Conservation (phyloP, 371 early-diverging fungal species). For the Mortierella sp. region DNA sequence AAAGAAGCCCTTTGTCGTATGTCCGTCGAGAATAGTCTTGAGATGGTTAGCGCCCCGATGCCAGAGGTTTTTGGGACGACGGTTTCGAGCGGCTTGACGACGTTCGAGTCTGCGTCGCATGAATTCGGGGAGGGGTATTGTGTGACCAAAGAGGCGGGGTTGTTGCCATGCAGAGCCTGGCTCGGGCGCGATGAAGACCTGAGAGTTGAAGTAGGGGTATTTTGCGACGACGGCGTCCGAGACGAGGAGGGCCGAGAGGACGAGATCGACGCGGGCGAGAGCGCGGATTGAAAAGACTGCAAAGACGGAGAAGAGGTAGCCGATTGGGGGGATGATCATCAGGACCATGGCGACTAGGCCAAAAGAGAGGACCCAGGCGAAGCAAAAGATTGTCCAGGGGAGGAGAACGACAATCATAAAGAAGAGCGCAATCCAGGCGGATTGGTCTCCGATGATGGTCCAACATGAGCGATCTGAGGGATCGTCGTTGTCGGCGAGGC, state of each 20-base stretch:
- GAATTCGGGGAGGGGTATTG: conserved; percentile 40
- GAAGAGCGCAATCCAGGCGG: conserved; percentile 31
- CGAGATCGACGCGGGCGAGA: conserved; percentile 38
- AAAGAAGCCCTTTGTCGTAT: conserved; percentile 33
- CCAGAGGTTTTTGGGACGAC: conserved; percentile 39
- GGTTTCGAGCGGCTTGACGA: conserved; percentile 24
- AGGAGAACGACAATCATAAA: conserved; percentile 36
- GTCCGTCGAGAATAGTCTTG: conserved; percentile 21
- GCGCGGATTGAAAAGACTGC: conserved; percentile 49
- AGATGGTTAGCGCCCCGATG: conserved; percentile 31
- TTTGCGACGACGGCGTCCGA: conserved; percentile 21
- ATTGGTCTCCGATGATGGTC: conserved; percentile 33
- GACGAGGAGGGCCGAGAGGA: conserved; percentile 32
- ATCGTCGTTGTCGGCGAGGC: conserved; percentile 14
- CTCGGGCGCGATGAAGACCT: conserved; percentile 34
- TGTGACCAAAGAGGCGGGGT: conserved; percentile 31
- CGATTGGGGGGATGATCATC: conserved; percentile 49
- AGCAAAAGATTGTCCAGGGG: conserved; percentile 52
- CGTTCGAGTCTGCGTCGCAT: conserved; percentile 12
- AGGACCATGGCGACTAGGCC: conserved; percentile 14
- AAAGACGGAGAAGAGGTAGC: conserved; percentile 33
- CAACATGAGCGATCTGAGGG: conserved; percentile 26
- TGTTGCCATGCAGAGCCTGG: conserved; percentile 37
- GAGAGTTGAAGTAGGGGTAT: conserved; percentile 21
- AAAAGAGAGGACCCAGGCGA: conserved; percentile 26